phyloP scores from a whole-genome alignment of 2,329 filamentous ascomycete genomes.

The Sclerotinia sclerotiorum region DNA sequence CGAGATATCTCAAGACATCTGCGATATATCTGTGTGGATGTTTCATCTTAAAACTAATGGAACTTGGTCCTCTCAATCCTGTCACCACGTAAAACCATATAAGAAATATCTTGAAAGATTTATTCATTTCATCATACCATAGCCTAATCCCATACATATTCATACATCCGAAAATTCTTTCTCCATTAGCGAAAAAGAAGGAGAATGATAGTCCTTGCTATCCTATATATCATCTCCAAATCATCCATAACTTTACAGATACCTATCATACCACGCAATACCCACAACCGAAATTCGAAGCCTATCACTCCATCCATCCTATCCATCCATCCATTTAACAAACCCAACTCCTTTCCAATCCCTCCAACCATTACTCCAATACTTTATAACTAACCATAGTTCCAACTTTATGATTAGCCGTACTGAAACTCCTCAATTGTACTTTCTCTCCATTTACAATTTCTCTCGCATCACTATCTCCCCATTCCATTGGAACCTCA shows the following conservation, averaged over 20 bases:
- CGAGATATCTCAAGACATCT: neutral
- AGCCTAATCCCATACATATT: neutral
- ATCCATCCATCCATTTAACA: neutral
- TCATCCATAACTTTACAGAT: conserved; percentile 20
- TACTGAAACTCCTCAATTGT: conserved; percentile 93
- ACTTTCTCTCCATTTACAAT: conserved; percentile 91
- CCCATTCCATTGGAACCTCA: conserved; percentile 97
- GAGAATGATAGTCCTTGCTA: conserved; percentile 18
- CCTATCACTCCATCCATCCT: neutral
- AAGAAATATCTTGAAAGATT: neutral
- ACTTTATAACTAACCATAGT: conserved; percentile 87
- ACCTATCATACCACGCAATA: neutral
- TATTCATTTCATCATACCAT: neutral
- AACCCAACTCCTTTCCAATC: conserved; percentile 4
- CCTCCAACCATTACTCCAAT: conserved; percentile 42
- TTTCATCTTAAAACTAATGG: neutral
- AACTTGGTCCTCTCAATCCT: neutral
- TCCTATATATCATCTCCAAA: conserved; percentile 14
- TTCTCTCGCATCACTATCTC: conserved; percentile 96
- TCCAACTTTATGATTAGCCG: conserved; percentile 88
- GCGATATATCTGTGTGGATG: neutral
- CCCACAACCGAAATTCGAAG: conserved; percentile 1
- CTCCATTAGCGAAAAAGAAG: neutral
- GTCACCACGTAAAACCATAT: neutral
- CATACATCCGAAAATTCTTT: neutral